Conservation (phyloP, 306 rosid species). For the Arachis stenosperma region DNA sequence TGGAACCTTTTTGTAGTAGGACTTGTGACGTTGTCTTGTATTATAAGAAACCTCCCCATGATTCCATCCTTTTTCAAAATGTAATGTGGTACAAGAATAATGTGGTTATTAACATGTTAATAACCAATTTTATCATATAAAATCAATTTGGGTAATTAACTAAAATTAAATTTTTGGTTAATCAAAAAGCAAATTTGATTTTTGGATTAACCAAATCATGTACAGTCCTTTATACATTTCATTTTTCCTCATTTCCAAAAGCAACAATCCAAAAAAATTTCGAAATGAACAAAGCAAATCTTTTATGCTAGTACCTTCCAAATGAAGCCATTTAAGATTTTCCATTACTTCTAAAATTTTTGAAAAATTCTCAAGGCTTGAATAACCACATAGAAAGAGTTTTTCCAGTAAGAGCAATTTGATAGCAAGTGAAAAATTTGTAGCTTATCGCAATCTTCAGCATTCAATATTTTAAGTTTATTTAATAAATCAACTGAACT, state of each 20-base stretch:
- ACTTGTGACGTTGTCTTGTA: too few species aligned
- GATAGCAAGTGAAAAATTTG: too few species aligned
- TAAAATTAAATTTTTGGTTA: too few species aligned
- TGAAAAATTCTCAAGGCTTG: constrained; percentile 1
- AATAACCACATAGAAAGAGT: not conserved
- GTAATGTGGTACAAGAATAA: too few species aligned
- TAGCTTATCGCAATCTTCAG: too few species aligned
- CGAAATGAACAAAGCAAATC: constrained; percentile 20
- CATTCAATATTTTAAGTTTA: not conserved
- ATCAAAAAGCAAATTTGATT: too few species aligned
- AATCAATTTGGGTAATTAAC: too few species aligned
- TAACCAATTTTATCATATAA: too few species aligned
- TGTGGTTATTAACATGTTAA: too few species aligned
- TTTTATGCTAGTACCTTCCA: not conserved
- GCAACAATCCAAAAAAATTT: not conserved
- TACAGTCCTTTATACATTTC: not conserved
- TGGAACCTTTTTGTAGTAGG: too few species aligned
- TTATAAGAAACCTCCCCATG: not conserved
- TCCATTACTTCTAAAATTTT: not conserved
- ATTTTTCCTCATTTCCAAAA: not conserved
- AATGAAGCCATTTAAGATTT: not conserved
- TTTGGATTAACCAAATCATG: too few species aligned
- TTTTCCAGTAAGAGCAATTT: not conserved
- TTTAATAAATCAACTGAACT: not conserved
- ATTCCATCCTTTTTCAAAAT: not conserved